Conservation (phyloP, 305 asterid species). For the Solanum hybrid region DNA sequence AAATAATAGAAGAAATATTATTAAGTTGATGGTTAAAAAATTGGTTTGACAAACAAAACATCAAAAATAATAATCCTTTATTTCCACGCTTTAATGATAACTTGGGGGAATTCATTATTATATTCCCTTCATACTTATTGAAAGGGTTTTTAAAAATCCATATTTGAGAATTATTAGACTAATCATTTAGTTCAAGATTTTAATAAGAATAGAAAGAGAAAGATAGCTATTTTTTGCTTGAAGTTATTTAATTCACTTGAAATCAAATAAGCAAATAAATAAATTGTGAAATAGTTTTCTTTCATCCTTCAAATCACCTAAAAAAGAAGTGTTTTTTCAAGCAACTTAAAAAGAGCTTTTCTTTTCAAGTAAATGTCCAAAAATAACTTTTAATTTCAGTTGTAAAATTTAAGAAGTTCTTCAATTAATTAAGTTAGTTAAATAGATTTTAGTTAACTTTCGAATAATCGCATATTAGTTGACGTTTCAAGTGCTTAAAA, state of each 20-base stretch:
- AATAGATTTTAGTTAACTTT: not conserved
- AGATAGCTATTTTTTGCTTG: not conserved
- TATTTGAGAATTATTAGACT: not conserved
- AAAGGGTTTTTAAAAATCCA: not conserved
- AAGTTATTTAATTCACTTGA: not conserved
- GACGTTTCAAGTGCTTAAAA: not conserved
- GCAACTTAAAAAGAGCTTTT: not conserved
- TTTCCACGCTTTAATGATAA: not conserved
- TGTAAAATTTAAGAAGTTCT: not conserved
- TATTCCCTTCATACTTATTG: not conserved
- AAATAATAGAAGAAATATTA: not conserved
- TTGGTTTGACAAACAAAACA: not conserved
- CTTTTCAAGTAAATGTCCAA: not conserved
- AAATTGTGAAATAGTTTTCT: not conserved
- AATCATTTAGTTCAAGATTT: not conserved
- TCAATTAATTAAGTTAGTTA: not conserved
- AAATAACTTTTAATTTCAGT: not conserved
- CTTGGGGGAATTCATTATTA: not conserved
- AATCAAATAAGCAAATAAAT: not conserved
- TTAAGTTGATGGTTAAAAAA: not conserved
- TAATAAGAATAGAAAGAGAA: not conserved
- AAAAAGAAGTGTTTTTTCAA: not conserved
- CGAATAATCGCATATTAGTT: not conserved
- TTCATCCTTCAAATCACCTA: not conserved
- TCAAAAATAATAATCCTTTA: too few species aligned